phyloP scores from a whole-genome alignment of 1,284 basidiomycete genomes.

The Tilletia setariae region DNA sequence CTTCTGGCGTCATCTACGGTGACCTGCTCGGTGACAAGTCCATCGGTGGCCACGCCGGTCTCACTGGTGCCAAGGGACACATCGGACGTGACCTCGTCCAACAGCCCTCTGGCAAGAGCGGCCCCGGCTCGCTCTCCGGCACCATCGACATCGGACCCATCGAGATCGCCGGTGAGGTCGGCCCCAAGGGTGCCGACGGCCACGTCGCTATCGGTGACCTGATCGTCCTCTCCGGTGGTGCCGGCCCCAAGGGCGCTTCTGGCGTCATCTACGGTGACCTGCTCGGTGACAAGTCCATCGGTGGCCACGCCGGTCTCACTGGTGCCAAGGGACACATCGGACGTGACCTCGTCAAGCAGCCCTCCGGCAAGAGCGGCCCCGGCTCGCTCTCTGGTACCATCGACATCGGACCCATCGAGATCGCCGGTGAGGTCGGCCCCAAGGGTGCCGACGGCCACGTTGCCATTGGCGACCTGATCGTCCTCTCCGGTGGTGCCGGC shows the following conservation, averaged over 20 bases:
- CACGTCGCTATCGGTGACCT: conserved; percentile 7
- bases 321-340: not conserved
- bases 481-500: conserved; percentile 10
- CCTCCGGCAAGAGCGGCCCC: conserved; percentile 5
- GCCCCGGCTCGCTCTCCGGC: not conserved
- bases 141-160: not conserved
- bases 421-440: not conserved
- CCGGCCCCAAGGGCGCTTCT: conserved; percentile 10
- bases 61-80: not conserved
- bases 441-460: conserved; percentile 11
- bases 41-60: conserved; percentile 5
- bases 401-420: not conserved
- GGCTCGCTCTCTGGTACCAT: not conserved
- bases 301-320: not conserved
- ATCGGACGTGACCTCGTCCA: not conserved
- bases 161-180: not conserved
- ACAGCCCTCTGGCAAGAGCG: conserved; percentile 9
- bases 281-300: conserved; percentile 10
- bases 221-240: conserved; percentile 8
- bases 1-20: conserved; percentile 4
- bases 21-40: conserved; percentile 9
- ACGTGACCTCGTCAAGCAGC: conserved; percentile 7
- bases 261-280: conserved; percentile 9
- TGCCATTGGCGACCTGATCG: not conserved
- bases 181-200: not conserved